phyloP scores from a whole-genome alignment of 2,329 filamentous ascomycete species.

The Lecanoromycetidae sp. region DNA sequence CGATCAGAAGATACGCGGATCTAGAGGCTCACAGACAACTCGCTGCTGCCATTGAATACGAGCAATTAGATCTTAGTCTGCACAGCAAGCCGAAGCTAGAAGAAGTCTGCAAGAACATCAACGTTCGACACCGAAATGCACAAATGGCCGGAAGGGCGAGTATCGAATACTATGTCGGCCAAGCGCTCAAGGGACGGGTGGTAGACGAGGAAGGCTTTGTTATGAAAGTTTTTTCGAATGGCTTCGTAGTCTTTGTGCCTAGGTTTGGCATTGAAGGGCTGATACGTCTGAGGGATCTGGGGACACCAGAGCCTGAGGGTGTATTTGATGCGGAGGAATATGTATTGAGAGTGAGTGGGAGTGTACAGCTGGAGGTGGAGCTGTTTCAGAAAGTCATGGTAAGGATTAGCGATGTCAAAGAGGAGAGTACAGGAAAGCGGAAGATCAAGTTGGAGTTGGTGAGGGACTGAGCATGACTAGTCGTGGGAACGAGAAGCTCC shows the following conservation, averaged over 20 bases:
- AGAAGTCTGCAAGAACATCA: constrained; percentile 95
- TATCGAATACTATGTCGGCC: constrained; percentile 95
- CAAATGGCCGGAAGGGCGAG: constrained; percentile 89
- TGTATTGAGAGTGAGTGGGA: constrained; percentile 49
- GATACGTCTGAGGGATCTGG: constrained; percentile 74
- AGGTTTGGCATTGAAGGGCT: constrained; percentile 90
- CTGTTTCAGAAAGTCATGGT: constrained; percentile 88
- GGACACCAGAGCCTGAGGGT: constrained; percentile 63
- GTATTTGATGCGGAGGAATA: constrained; percentile 81
- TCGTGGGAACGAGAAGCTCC: too few species aligned
- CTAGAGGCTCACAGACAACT: constrained; percentile 88
- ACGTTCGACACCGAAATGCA: constrained; percentile 90
- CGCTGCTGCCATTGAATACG: constrained; percentile 89
- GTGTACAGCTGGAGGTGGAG: constrained; percentile 55
- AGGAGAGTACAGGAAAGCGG: constrained; percentile 91
- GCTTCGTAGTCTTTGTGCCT: constrained; percentile 91
- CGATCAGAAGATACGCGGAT: constrained; percentile 96
- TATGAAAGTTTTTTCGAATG: constrained; percentile 95
- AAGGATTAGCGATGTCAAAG: constrained; percentile 80
- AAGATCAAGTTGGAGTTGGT: constrained; percentile 68
- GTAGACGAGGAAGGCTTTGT: constrained; percentile 85
- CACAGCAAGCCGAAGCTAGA: constrained; percentile 77
- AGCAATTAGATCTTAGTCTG: constrained; percentile 66
- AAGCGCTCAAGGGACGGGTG: constrained; percentile 69
- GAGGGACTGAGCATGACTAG: background rate